These are phyloP conservation scores for Chlamydomonas reinhardtii DNA, from an alignment of 163 green algal species.

Conservation along the genomic window DNA sequence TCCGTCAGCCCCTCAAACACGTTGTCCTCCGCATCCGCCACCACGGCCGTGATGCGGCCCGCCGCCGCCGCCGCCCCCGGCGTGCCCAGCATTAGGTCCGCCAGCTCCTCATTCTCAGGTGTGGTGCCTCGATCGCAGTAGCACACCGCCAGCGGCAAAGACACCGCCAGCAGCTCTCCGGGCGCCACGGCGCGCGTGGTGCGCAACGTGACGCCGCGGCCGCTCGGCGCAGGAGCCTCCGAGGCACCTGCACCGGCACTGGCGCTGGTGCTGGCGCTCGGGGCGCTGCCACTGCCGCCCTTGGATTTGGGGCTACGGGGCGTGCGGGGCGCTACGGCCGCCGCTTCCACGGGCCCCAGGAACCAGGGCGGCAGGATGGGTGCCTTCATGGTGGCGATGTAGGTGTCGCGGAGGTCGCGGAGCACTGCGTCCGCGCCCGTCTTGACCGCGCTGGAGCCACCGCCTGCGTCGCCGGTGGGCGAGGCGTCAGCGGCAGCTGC, in stretches of 20 bases:
- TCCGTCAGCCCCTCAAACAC: constrained; percentile 22
- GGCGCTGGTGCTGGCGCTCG: background rate
- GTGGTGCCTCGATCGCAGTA: constrained; percentile 42
- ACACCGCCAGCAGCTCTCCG: constrained; percentile 43
- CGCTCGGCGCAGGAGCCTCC: background rate
- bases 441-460: background rate
- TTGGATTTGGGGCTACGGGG: background rate
- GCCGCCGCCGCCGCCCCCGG: background rate
- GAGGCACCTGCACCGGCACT: too few relatives aligned
- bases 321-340: too few relatives aligned
- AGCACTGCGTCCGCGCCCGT: background rate
- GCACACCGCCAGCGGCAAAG: constrained; percentile 20
- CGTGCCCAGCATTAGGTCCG: constrained; percentile 26
- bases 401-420: constrained; percentile 19
- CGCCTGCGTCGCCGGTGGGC: background rate
- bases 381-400: constrained; percentile 7
- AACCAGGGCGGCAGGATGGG: constrained; percentile 43
- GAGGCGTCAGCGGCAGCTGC: background rate
- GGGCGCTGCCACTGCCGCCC: background rate
- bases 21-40: background rate
- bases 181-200: constrained; percentile 19
- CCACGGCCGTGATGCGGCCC: too few relatives aligned
- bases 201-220: background rate
- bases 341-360: constrained; percentile 33
- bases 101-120: constrained; percentile 45